Base-by-base conservation (phyloP, 495 filamentous ascomycete genomes). In the Cryomyces antarcticus region DNA sequence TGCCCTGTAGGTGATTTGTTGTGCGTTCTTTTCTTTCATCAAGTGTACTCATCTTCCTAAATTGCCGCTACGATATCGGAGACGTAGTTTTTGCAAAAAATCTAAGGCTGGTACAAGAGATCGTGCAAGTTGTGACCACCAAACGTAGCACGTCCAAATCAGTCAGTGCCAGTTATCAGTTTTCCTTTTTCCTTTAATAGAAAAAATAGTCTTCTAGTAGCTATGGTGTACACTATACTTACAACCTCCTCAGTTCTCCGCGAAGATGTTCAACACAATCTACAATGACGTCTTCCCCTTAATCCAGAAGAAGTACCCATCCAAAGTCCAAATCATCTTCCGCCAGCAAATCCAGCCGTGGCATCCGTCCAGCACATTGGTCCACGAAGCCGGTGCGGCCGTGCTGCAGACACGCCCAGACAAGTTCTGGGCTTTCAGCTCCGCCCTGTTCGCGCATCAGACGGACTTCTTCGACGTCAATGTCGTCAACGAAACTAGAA, bases 281-380 rank as follows among this genome's bases (percentile, higher is more conserved):
- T 73, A 77, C 61, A 63, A 61, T 28, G 54, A 62, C 30, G 65
- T 81, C 41, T 61, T 73, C 48, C 71, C 75, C 0, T 50, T 67
- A 29, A 60, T 80, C 53, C 30, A 63, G 35, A 76, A 75, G 35
- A 49, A 46, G 49, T 78, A 78, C 52, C 53, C 68, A n/a, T 38
- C 51, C 24, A 69, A 64, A 44, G 60, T 88, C 3, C 72, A 77
- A 46, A 63, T 88, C 42, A 71, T 95, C 42, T 78, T 94, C 64
- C 79, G 85, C 24, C 84, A 87, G 50, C 87, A 94, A 54, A 74
- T 94, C 49, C 87, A 96, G 58, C 88, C 88, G 10, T 96, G 88
- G 87, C 86, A 96, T 58, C 88, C 88, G 9, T 82, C 80, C 38
- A 84, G 78, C 17, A 93, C 85, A 0, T 73, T 93, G 11, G 68